A percentile compares a stretch with the other conserved stretches of the same genome.
phyloP scores from a whole-genome alignment of 768 basidiomycete species.

The Pleurotus tuoliensis region DNA sequence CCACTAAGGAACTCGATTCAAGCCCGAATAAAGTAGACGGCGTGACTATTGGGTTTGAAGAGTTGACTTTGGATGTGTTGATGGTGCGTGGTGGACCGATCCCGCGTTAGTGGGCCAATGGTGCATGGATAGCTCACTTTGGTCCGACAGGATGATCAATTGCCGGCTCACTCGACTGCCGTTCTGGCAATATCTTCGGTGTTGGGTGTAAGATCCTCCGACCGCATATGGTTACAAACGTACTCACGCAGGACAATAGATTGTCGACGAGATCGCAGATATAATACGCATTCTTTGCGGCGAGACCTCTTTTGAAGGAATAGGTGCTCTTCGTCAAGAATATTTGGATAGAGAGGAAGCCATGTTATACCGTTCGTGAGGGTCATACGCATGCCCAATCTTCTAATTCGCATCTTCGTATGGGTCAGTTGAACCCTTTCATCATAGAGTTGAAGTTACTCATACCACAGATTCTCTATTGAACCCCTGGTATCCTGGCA shows the following conservation, averaged over 20 bases:
- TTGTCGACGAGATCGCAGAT: slow-evolving; percentile 36
- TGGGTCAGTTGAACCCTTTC: too few relatives aligned
- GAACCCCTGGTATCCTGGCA: too few relatives aligned
- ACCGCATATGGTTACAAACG: too few relatives aligned
- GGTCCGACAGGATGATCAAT: slow-evolving; percentile 31
- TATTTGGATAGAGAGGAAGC: slow-evolving; percentile 27
- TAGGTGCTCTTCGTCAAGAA: slow-evolving; percentile 31
- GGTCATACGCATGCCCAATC: too few relatives aligned
- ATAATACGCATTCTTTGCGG: slow-evolving; percentile 39
- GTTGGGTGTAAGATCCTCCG: slow-evolving; percentile 25
- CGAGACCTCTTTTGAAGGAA: slow-evolving; percentile 36
- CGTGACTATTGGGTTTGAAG: slow-evolving; percentile 37
- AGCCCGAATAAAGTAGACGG: slow-evolving; percentile 34
- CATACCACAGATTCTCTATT: too few relatives aligned
- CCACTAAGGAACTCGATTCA: slow-evolving; percentile 11
- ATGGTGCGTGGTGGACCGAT: slow-evolving; percentile 22
- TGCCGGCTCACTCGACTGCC: slow-evolving; percentile 41
- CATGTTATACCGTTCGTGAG: too few relatives aligned
- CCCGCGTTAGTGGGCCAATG: background rate
- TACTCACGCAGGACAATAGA: slow-evolving; percentile 16
- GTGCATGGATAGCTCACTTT: slow-evolving; percentile 19
- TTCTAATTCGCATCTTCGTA: too few relatives aligned
- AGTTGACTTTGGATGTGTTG: slow-evolving; percentile 34
- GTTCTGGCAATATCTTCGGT: slow-evolving; percentile 38
- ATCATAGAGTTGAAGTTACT: too few relatives aligned